Base-by-base conservation (phyloP, 805 yeast species). In the Candida alai region DNA sequence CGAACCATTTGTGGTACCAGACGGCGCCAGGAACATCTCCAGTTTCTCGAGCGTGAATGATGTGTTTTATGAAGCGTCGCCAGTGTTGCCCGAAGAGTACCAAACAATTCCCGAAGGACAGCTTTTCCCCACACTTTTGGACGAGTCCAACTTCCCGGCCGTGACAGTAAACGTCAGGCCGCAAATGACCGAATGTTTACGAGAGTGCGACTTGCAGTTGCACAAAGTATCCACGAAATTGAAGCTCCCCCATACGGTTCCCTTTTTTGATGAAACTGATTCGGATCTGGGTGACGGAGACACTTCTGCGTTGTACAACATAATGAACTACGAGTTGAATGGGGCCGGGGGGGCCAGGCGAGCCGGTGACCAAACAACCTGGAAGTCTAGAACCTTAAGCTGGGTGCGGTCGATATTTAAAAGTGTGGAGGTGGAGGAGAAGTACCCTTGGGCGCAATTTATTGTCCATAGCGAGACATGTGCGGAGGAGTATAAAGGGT, bases 381-480 rank as follows among this genome's bases (percentile, higher is more conserved):
- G 27, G 27, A n/a, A n/a, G n/a, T n/a, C n/a, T n/a, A n/a, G n/a
- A n/a, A 19, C 24, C 24, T 18, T 8, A 25, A 7, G 15, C 11
- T 29, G 34, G 30, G 10, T 23, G 6, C 16, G 11, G n/a, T 17
- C 20, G 5, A 8, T 12, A 27, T 12, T 15, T 13, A 20, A 20
- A 11, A 17, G 7, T 27, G 11, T 15, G 16, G 19, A 15, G n/a
- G 24, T 12, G 21, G 16, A 35, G 28, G 24, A 34, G 10, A 30
- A 32, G 28, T 40, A 44, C 32, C 49, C 52, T 9, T 53, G 56
- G 58, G 34, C 40, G 4, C 33, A 32, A 15, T 42, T 36, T 23
- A 26, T 44, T 15, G 12, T 26, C 9, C 18, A 7, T n/a, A 3
- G n/a, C 3, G 38, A 30, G 13, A 31, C 27, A 4, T 11, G n/a